phyloP scores from a whole-genome alignment of 192 early-diverging fungal species.

The Gamsiella multidivaricata region DNA sequence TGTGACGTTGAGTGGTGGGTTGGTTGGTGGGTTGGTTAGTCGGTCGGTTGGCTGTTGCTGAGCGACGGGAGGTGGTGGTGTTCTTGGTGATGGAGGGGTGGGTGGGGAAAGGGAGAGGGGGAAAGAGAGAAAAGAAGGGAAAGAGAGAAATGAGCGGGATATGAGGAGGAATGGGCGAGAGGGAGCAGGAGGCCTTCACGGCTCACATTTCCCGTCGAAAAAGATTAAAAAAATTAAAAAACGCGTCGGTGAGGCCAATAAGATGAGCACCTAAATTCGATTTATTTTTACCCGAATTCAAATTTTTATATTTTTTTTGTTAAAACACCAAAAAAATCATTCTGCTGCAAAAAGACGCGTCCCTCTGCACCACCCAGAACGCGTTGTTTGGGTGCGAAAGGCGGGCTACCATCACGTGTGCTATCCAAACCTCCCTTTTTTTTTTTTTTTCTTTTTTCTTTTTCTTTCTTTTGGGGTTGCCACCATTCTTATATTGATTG shows the following conservation, averaged over 20 bases:
- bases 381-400: too few relatives aligned
- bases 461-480: neutral
- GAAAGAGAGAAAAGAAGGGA: constrained; percentile 21
- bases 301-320: too few relatives aligned
- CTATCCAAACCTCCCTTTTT: neutral
- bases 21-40: neutral
- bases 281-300: too few relatives aligned
- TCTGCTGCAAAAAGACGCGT: too few relatives aligned
- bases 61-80: neutral
- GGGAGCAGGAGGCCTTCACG: too few relatives aligned
- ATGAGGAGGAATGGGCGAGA: constrained; percentile 3
- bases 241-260: neutral
- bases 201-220: too few relatives aligned
- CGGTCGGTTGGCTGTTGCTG: neutral
- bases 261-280: too few relatives aligned
- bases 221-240: neutral
- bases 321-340: too few relatives aligned
- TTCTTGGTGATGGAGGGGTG: neutral
- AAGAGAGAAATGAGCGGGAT: constrained; percentile 11
- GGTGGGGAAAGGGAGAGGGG: constrained; percentile 1
- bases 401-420: neutral
- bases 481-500: too few relatives aligned
- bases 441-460: neutral
- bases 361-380: too few relatives aligned
- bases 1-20: constrained; percentile 3